Conservation (phyloP, 1,284 basidiomycete genomes). For the Tilletiopsis washingtonensis region DNA sequence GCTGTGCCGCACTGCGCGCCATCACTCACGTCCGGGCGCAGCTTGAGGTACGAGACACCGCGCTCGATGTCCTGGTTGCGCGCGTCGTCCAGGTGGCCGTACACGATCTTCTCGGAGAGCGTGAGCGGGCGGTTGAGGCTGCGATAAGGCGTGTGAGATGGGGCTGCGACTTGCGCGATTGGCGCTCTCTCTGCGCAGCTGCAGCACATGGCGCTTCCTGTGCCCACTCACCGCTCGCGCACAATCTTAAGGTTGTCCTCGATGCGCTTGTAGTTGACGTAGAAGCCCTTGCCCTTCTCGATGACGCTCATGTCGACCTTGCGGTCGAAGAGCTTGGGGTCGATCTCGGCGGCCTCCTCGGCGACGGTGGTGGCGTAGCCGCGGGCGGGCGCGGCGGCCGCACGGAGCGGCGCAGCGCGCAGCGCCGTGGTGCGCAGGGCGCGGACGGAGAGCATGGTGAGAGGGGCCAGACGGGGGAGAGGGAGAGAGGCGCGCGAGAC, state of each 20-base stretch:
- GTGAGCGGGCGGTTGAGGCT: constrained; percentile 46
- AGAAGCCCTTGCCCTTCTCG: constrained; percentile 46
- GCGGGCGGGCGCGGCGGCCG: constrained; percentile 18
- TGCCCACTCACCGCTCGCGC: constrained; percentile 30
- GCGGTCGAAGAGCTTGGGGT: constrained; percentile 35
- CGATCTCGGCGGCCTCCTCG: constrained; percentile 39
- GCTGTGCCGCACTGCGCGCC: too few species aligned
- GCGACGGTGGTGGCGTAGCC: constrained; percentile 41
- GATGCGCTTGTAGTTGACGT: constrained; percentile 45
- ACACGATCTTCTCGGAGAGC: constrained; percentile 47
- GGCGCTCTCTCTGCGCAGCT: neutral
- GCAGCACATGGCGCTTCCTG: neutral
- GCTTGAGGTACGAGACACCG: constrained; percentile 46
- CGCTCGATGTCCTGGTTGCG: constrained; percentile 45
- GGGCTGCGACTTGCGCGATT: neutral
- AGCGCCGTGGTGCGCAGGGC: constrained; percentile 17
- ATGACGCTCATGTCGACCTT: constrained; percentile 46
- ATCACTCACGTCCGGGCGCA: constrained; percentile 42
- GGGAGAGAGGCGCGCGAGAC: too few species aligned
- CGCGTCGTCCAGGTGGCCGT: constrained; percentile 47
- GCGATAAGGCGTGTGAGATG: too few species aligned
- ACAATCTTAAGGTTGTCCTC: constrained; percentile 47
- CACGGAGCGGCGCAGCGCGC: constrained; percentile 10
- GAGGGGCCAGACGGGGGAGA: neutral
- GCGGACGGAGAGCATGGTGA: constrained; percentile 14